Conservation (phyloP, 208 protist species). For the Leishmania tropica region DNA sequence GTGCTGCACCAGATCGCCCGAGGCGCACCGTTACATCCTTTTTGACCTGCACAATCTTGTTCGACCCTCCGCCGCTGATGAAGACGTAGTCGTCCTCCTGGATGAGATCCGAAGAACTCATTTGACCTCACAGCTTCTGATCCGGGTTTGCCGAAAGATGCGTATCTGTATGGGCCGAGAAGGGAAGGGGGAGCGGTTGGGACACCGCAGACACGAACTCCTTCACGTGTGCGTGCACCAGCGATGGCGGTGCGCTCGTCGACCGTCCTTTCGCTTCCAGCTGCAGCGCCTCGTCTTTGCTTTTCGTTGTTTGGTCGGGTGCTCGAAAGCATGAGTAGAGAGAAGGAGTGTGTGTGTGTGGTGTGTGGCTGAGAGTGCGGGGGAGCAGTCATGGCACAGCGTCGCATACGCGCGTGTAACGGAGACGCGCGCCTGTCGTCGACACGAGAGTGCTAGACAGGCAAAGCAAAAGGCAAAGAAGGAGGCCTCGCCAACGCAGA, state of each 20-base stretch:
- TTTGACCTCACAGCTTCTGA: neutral
- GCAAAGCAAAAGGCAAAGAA: neutral
- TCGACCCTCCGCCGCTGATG: conserved; percentile 76
- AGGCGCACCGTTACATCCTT: conserved; percentile 60
- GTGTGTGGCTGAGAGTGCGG: neutral
- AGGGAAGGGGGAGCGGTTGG: neutral
- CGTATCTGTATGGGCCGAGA: neutral
- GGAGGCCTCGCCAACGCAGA: neutral
- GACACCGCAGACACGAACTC: neutral
- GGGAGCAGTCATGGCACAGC: neutral
- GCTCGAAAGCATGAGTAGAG: neutral
- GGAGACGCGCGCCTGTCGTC: neutral
- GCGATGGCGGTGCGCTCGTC: neutral
- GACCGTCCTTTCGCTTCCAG: neutral
- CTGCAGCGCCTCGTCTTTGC: neutral
- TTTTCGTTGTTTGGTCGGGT: neutral
- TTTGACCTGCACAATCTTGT: conserved; percentile 69
- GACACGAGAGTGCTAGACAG: neutral
- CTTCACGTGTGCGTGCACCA: no score
- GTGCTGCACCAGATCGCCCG: conserved; percentile 59
- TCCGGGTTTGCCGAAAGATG: neutral
- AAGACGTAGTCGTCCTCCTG: conserved; percentile 83
- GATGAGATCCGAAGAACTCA: conserved; percentile 44
- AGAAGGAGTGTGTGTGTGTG: no score
- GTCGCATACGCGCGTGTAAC: neutral